These are phyloP conservation scores for Fusarium staphyleae DNA, from an alignment of 2,329 filamentous ascomycete species.

Conservation along the genomic window DNA sequence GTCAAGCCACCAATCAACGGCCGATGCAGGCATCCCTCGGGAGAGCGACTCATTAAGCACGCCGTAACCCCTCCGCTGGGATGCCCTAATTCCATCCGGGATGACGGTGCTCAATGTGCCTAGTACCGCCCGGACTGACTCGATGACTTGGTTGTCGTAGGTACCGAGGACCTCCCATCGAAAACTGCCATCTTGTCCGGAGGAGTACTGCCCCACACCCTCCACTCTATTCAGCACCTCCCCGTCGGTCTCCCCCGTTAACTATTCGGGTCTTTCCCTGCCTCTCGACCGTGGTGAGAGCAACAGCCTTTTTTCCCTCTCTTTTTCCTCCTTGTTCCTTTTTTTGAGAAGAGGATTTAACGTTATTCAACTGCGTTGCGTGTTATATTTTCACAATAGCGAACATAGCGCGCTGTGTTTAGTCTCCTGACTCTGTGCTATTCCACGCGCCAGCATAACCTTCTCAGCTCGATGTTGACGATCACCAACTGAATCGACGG, in stretches of 20 bases:
- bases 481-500: background rate
- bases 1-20: conserved; percentile 21
- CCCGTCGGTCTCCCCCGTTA: background rate
- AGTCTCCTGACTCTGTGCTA: background rate
- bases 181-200: conserved; percentile 13
- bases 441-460: too few species aligned
- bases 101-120: conserved; percentile 7
- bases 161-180: conserved; percentile 5
- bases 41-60: conserved; percentile 20
- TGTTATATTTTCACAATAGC: conserved; percentile 2
- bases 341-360: conserved; percentile 2
- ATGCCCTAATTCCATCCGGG: background rate
- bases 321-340: background rate
- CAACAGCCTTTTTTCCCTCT: conserved; percentile 6
- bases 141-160: rapidly evolving
- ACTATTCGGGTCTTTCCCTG: conserved; percentile 8
- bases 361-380: background rate
- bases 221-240: conserved; percentile 9
- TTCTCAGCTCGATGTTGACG: too few species aligned
- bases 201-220: conserved; percentile 30
- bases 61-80: conserved; percentile 25
- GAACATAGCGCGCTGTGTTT: conserved; percentile 2
- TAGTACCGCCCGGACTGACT: background rate
- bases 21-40: conserved; percentile 5
- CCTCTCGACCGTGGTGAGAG: conserved; percentile 3